Conservation (phyloP, 1,139 yeast species). For the Eremothecium sinecaudum region DNA sequence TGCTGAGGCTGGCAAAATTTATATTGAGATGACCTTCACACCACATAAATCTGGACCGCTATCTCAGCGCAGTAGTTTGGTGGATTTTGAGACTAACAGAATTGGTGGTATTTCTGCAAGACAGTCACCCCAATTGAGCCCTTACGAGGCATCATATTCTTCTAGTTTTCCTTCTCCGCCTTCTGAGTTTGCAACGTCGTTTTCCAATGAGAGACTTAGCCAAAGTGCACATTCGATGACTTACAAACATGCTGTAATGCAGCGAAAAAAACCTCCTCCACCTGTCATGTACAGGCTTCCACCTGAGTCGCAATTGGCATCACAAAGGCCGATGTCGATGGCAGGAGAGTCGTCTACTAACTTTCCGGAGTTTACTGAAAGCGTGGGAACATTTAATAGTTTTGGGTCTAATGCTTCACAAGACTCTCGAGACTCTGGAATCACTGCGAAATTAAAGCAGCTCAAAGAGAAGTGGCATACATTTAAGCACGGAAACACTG, state of each 20-base stretch:
- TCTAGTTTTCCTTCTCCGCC: conserved; percentile 1
- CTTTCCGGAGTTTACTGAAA: conserved; percentile 19
- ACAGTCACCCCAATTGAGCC: not conserved
- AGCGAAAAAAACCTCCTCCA: not conserved
- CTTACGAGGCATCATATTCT: not conserved
- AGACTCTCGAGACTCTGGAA: conserved; percentile 18
- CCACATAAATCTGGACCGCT: conserved; percentile 4
- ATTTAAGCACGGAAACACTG: conserved; percentile 22
- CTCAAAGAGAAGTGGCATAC: conserved; percentile 29
- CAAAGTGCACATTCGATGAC: not conserved
- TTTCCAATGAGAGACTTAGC: not conserved
- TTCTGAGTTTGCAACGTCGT: not conserved
- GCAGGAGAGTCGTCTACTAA: conserved; percentile 4
- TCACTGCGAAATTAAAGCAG: conserved; percentile 30
- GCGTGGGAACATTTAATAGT: conserved; percentile 21
- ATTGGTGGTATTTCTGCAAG: too few relatives aligned
- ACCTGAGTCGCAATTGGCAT: not conserved
- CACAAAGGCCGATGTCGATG: not conserved
- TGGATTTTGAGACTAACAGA: too few relatives aligned
- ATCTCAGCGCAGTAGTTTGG: conserved; percentile 10
- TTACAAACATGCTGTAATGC: conserved; percentile 1
- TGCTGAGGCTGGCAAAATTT: conserved; percentile 81
- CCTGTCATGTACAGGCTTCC: too few relatives aligned
- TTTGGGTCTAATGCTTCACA: conserved; percentile 13
- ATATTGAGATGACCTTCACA: conserved; percentile 75